A percentile compares a stretch with the other conserved stretches of the same genome.
These are phyloP conservation scores for Entelexis paramagnoliae DNA, from an alignment of 1,139 yeast species.

Conservation along the genomic window DNA sequence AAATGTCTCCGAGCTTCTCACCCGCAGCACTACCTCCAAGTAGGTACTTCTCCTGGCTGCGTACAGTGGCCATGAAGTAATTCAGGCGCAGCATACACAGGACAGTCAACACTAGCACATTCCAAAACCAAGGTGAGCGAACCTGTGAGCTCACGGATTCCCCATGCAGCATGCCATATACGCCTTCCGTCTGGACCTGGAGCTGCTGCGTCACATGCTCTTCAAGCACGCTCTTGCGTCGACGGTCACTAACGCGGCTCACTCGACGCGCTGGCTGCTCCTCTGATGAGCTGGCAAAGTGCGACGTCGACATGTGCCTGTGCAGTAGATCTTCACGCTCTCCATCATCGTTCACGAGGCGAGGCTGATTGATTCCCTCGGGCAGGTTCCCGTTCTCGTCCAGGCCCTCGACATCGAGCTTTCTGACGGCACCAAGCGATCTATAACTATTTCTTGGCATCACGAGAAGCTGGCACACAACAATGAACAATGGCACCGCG, in stretches of 20 bases:
- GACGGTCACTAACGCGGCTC: conserved; percentile 12
- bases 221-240: conserved; percentile 17
- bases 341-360: background rate
- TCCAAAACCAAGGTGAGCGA: conserved; percentile 62
- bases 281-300: background rate
- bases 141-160: conserved; percentile 52
- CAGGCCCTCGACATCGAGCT: conserved; percentile 19
- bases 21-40: conserved; percentile 36
- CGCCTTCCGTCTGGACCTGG: conserved; percentile 36
- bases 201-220: conserved; percentile 14
- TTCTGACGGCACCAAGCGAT: conserved; percentile 14
- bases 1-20: conserved; percentile 8
- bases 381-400: conserved; percentile 19
- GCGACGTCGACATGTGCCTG: conserved; percentile 16
- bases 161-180: conserved; percentile 78
- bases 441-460: conserved; percentile 47
- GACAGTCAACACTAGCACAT: conserved; percentile 69
- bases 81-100: conserved; percentile 85
- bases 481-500: conserved; percentile 65
- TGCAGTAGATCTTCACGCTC: conserved; percentile 12
- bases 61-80: conserved; percentile 78
- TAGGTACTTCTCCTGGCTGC: conserved; percentile 17
- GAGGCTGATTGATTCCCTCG: conserved; percentile 6
- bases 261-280: background rate
- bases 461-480: conserved; percentile 56